phyloP scores from a whole-genome alignment of 1,284 basidiomycete species.

The Phellinidium pouzarii region DNA sequence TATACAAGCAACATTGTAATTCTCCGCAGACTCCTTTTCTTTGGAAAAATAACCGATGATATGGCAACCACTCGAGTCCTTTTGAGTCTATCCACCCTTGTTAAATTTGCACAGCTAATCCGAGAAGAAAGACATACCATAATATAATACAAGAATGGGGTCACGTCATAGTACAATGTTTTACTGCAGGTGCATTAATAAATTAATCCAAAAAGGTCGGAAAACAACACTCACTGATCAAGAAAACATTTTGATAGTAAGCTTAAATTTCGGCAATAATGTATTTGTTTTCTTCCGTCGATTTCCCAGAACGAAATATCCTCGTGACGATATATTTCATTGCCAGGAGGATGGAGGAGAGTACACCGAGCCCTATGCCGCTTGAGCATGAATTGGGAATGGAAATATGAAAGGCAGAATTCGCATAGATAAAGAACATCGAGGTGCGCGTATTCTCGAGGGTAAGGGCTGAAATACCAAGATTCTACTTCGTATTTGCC shows the following conservation, averaged over 20 bases:
- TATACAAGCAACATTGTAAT: conserved; percentile 99
- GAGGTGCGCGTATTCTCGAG: conserved; percentile 94
- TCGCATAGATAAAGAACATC: conserved; percentile 97
- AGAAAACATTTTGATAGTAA: conserved; percentile 97
- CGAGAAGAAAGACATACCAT: conserved; percentile 57
- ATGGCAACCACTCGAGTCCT: conserved; percentile 90
- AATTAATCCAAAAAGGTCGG: conserved; percentile 17
- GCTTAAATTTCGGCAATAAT: conserved; percentile 97
- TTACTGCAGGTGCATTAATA: conserved; percentile 55
- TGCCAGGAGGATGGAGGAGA: conserved; percentile 93
- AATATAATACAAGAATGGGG: conserved; percentile 98
- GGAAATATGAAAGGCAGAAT: conserved; percentile 91
- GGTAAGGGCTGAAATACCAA: conserved; percentile 99
- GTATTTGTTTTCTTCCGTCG: conserved; percentile 92
- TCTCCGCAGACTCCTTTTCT: conserved; percentile 97
- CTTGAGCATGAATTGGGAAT: conserved; percentile 79
- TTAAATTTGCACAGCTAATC: conserved; percentile 5
- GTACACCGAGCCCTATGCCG: conserved; percentile 92
- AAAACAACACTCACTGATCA: conserved; percentile 68
- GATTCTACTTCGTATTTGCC: conserved; percentile 95
- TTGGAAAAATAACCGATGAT: conserved; percentile 98
- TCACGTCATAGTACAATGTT: conserved; percentile 99
- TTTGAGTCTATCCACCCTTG: conserved; percentile 53
- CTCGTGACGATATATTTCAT: conserved; percentile 97
- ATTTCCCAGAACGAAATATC: conserved; percentile 98